Evolutionary conservation across 1,284 basidiomycete species (phyloP), one percentile per base, ranked within the genome.

Genomic region (Peniophora sp.): DNA sequence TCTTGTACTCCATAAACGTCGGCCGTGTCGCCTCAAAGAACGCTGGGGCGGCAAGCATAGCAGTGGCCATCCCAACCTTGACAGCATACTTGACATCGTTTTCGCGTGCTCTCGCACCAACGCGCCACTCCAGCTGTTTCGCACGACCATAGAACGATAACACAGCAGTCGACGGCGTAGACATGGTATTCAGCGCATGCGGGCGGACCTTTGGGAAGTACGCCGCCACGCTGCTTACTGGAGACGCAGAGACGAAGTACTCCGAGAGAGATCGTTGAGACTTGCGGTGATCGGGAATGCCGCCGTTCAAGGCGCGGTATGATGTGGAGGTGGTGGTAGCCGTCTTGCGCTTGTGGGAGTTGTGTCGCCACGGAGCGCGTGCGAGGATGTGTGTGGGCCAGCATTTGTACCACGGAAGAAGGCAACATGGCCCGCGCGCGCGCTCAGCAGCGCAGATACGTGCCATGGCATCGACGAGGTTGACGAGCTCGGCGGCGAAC

Each of bases 1-100:
- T 60, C 85, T n/a, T 78, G 60, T 86, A 94, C 48, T 81, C 78
- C 32, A 90, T 71, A 62, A 97, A 98, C 3, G 82, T 69, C 2
- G 84, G 84, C 24, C 92, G 72, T 1, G 89, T 93, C 11, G 67
- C 58, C 52, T 91, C 85, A 51, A 91, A 85, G 64, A 94, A 97
- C 0, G 92, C 92, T 1, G 92, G 92, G 1, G 85, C 76, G 1
- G 93, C 88, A 2, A 97, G 71, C 18, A 95, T 70, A 0, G 90
- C 88, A 44, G 79, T 82, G 1, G 85, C 86, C 73, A 88, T 81
- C 11, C 87, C 94, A 0, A 86, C 85, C 65, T 97, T 97, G 69
- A 97, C 75, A 0, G 92, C 88, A 67, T 92, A 96, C 59, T 90
- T 88, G 56, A 87, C 75, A 60, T 96, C 88, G 2, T 83, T 81